These are phyloP conservation scores for Quercus lobata DNA, from an alignment of 331 rosid species.

Conservation along the genomic window DNA sequence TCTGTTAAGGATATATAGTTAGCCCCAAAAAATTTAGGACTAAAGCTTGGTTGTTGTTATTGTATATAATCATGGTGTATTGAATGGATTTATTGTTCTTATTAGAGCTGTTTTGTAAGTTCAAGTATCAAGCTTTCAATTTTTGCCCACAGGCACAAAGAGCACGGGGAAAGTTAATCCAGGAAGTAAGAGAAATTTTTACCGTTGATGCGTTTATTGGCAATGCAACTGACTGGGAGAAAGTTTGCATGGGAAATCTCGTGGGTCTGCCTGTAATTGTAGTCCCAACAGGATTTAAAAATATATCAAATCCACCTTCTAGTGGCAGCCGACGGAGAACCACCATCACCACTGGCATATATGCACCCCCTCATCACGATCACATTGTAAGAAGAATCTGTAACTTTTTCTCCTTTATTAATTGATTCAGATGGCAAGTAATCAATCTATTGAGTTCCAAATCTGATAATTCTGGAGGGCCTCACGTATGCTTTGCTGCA, in stretches of 20 bases:
- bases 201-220: slow-evolving; percentile 70
- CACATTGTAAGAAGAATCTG: slow-evolving; percentile 35
- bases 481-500: neutral
- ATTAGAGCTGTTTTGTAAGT: neutral
- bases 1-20: too few relatives aligned
- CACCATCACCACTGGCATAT: slow-evolving; percentile 49
- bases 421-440: neutral
- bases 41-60: too few relatives aligned
- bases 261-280: slow-evolving; percentile 68
- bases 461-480: neutral
- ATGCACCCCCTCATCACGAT: slow-evolving; percentile 59
- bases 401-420: neutral
- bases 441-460: neutral
- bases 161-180: slow-evolving; percentile 59
- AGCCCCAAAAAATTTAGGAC: too few relatives aligned
- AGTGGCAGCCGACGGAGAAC: slow-evolving; percentile 36
- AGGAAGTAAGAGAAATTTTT: slow-evolving; percentile 54
- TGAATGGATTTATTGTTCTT: neutral
- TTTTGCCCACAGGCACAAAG: slow-evolving; percentile 57
- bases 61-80: neutral
- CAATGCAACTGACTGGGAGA: slow-evolving; percentile 81
- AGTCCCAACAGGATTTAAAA: slow-evolving; percentile 56
- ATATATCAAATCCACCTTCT: slow-evolving; percentile 40
- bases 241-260: slow-evolving; percentile 66
- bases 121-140: neutral